Conservation (phyloP, 305 asterid species). For the Fraxinus ornus region DNA sequence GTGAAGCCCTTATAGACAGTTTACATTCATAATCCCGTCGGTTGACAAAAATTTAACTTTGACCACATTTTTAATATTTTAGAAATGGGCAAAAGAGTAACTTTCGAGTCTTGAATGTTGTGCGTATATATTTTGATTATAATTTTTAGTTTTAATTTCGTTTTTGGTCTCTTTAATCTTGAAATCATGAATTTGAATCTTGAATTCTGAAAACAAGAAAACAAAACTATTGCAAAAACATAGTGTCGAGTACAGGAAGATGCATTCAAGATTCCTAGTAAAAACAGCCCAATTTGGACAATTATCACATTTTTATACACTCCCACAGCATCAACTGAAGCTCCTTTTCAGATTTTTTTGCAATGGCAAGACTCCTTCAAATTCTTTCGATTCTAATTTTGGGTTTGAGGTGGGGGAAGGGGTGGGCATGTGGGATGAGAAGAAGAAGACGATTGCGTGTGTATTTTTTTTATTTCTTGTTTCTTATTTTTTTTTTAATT, state of each 20-base stretch:
- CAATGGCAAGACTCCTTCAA: constrained; percentile 47
- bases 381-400: constrained; percentile 17
- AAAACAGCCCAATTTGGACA: constrained; percentile 37
- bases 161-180: constrained; percentile 12
- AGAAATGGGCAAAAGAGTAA: no score
- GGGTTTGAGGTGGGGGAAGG: no score
- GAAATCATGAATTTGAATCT: constrained; percentile 7
- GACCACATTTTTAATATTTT: no score
- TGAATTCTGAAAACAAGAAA: constrained; percentile 24
- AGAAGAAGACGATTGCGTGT: no score
- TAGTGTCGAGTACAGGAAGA: constrained; percentile 19
- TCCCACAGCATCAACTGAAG: constrained; percentile 35
- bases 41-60: no score
- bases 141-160: background rate
- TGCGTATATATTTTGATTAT: background rate
- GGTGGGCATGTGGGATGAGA: no score
- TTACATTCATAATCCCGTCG: no score
- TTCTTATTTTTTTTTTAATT: no score
- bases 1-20: no score
- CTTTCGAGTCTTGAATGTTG: background rate
- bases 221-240: background rate
- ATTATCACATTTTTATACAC: constrained; percentile 27
- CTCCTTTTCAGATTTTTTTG: constrained; percentile 43
- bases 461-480: no score
- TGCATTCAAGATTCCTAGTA: constrained; percentile 50